phyloP scores from a whole-genome alignment of 164 flowering plant species.

The Piper betle region DNA sequence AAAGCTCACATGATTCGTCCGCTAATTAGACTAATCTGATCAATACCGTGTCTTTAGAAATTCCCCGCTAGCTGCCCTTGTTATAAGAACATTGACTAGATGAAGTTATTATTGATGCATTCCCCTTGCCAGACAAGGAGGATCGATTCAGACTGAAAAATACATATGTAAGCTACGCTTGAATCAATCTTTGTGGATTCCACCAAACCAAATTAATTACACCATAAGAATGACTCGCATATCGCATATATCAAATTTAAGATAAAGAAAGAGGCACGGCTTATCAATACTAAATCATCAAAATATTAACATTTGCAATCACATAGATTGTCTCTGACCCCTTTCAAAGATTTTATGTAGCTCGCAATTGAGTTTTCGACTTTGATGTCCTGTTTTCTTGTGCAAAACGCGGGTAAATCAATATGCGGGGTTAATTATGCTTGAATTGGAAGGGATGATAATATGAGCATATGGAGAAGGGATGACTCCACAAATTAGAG shows the following conservation, averaged over 20 bases:
- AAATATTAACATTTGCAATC: not conserved
- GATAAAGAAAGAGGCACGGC: not conserved
- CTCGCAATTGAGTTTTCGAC: no score
- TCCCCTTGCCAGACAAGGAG: not conserved
- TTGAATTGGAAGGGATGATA: not conserved
- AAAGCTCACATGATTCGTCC: not conserved
- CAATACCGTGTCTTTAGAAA: not conserved
- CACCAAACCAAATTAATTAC: not conserved
- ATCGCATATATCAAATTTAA: not conserved
- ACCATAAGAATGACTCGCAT: not conserved
- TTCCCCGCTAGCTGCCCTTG: not conserved
- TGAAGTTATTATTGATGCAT: not conserved
- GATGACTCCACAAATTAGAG: not conserved
- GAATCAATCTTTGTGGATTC: not conserved
- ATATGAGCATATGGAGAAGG: not conserved
- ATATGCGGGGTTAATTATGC: not conserved
- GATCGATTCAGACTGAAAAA: not conserved
- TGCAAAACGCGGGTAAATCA: not conserved
- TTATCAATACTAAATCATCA: not conserved
- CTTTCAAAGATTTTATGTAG: no score
- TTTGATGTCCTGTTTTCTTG: no score
- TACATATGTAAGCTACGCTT: not conserved
- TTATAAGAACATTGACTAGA: not conserved
- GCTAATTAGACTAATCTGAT: not conserved
- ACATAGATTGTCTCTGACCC: no score